Evolutionary conservation across 305 asterid species (phyloP).

Genomic region (Fraxinus greggii): DNA sequence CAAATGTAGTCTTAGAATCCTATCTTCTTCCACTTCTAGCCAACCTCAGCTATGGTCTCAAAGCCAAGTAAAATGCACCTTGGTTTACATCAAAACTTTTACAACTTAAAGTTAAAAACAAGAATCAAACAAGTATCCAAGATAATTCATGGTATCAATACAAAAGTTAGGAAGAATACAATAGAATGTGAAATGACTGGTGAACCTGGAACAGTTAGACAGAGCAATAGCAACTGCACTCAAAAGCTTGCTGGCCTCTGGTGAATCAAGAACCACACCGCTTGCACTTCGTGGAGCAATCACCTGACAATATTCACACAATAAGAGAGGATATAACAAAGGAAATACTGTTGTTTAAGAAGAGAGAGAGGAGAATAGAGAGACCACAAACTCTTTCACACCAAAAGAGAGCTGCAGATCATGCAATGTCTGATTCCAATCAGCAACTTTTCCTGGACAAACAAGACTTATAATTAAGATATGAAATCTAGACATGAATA

Average conservation of each 20-base stretch:
- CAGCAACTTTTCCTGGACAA: slow-evolving; percentile 56
- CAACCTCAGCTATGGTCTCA: background rate
- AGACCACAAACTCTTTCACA: slow-evolving; percentile 88
- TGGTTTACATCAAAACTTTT: background rate
- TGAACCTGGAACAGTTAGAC: slow-evolving; percentile 80
- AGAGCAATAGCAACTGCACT: slow-evolving; percentile 97
- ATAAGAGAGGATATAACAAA: slow-evolving; percentile 21
- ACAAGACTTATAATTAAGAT: slow-evolving; percentile 21
- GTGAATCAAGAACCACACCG: slow-evolving; percentile 93
- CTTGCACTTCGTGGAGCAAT: slow-evolving; percentile 96
- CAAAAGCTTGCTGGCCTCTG: slow-evolving; percentile 97
- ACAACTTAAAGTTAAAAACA: background rate
- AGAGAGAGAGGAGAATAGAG: slow-evolving; percentile 23
- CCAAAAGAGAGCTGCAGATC: slow-evolving; percentile 89
- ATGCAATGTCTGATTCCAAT: slow-evolving; percentile 70
- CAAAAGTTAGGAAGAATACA: slow-evolving; percentile 22
- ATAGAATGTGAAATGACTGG: slow-evolving; percentile 28
- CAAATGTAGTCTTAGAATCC: background rate
- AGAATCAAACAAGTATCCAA: background rate
- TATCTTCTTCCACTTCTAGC: background rate
- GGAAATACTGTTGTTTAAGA: slow-evolving; percentile 19
- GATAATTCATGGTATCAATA: slow-evolving; percentile 12
- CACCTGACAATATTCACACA: slow-evolving; percentile 51
- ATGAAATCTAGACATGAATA: slow-evolving; percentile 18
- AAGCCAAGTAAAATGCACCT: background rate